phyloP scores from a whole-genome alignment of 768 basidiomycete genomes.

The Gyrodon lividus region DNA sequence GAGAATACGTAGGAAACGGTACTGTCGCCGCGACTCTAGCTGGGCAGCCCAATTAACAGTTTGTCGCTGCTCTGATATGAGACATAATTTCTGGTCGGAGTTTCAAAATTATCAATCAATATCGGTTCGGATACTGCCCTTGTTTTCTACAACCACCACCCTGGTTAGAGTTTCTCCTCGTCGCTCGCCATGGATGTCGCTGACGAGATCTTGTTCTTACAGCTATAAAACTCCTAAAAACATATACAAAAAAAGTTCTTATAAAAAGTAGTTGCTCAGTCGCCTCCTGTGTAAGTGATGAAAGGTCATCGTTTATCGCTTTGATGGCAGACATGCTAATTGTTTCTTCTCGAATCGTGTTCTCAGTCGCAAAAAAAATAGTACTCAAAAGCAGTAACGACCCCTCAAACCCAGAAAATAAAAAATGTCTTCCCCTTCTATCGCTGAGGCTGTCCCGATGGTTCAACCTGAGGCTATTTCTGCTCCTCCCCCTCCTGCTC shows the following conservation, averaged over 20 bases:
- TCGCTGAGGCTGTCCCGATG: constrained; percentile 53
- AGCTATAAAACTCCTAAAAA: constrained; percentile 59
- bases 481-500: constrained; percentile 43
- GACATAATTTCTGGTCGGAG: constrained; percentile 34
- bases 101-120: constrained; percentile 35
- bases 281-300: constrained; percentile 63
- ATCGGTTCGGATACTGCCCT: constrained; percentile 20
- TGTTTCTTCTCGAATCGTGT: constrained; percentile 16
- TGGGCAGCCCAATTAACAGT: no score
- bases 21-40: no score
- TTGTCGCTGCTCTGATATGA: neutral
- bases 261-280: constrained; percentile 76
- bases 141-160: constrained; percentile 65
- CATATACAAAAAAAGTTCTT: constrained; percentile 70
- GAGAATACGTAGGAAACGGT: neutral
- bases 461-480: constrained; percentile 49
- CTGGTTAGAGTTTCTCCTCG: constrained; percentile 44
- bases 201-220: constrained; percentile 23
- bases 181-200: constrained; percentile 10
- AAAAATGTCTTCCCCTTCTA: constrained; percentile 59
- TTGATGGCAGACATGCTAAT: constrained; percentile 16
- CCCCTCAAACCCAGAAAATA: constrained; percentile 54
- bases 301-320: constrained; percentile 11
- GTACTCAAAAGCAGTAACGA: constrained; percentile 91
- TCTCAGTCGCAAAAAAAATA: constrained; percentile 72